phyloP scores from a whole-genome alignment of 768 basidiomycete genomes.

The Nidularia pulvinata region DNA sequence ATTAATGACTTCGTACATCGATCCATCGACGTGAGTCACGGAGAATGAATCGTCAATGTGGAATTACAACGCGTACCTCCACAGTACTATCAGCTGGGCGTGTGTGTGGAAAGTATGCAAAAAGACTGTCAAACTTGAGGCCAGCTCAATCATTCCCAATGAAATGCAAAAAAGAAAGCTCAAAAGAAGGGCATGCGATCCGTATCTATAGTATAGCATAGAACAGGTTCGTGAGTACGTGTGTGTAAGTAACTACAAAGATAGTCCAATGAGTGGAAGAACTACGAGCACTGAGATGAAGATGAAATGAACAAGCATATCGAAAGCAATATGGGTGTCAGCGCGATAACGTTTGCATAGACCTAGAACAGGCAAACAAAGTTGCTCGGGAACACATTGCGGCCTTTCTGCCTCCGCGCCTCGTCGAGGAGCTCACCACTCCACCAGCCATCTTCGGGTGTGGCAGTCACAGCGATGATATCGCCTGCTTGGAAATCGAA shows the following conservation, averaged over 20 bases:
- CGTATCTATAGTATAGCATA: neutral
- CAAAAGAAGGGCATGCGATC: neutral
- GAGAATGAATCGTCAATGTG: no score
- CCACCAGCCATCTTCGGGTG: constrained; percentile 99
- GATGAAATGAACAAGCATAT: neutral
- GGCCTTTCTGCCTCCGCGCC: constrained; percentile 63
- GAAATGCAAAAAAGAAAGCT: neutral
- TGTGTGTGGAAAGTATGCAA: no score
- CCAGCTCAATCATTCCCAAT: no score
- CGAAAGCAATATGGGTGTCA: neutral
- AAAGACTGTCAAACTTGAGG: no score
- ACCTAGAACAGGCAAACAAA: constrained; percentile 80
- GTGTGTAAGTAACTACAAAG: neutral
- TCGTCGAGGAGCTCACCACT: constrained; percentile 87
- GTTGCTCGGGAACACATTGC: constrained; percentile 87
- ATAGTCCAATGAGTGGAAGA: neutral
- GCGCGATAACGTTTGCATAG: constrained; percentile 1
- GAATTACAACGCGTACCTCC: no score
- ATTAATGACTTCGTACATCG: no score
- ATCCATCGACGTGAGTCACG: no score
- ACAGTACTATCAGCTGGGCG: no score
- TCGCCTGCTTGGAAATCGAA: constrained; percentile 96
- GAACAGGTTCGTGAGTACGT: neutral
- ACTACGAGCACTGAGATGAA: no score
- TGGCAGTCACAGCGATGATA: constrained; percentile 93